A percentile compares a stretch with the other conserved stretches of the same genome.
phyloP scores from a whole-genome alignment of 176 grass and related monocot genomes.

The Phragmites australis region DNA sequence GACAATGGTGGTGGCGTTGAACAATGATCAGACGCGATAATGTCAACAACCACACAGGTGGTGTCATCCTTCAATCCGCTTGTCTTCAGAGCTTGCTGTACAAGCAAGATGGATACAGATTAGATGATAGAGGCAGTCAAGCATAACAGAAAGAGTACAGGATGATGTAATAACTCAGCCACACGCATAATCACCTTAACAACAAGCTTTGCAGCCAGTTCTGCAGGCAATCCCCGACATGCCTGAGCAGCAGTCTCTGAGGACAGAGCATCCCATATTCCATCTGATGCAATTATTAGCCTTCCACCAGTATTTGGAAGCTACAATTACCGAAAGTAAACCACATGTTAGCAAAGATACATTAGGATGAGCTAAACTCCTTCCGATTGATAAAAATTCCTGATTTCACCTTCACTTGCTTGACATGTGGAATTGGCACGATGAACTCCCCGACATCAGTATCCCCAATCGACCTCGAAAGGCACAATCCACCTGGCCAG shows the following conservation, averaged over 20 bases:
- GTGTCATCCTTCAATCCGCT: slow-evolving; percentile 98
- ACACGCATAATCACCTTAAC: slow-evolving; percentile 70
- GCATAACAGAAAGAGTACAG: not conserved
- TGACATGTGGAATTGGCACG: slow-evolving; percentile 91
- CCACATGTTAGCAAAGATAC: slow-evolving; percentile 19
- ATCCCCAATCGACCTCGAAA: slow-evolving; percentile 96
- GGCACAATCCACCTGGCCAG: slow-evolving; percentile 97
- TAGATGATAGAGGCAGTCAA: slow-evolving; percentile 16
- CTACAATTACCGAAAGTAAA: slow-evolving; percentile 50
- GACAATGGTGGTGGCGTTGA: slow-evolving; percentile 58
- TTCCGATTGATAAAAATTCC: slow-evolving; percentile 16
- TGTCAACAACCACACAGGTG: slow-evolving; percentile 93
- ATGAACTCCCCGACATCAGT: slow-evolving; percentile 97
- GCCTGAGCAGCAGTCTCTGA: slow-evolving; percentile 75
- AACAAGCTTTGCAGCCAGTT: slow-evolving; percentile 86
- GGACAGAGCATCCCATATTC: slow-evolving; percentile 89
- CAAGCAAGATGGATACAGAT: slow-evolving; percentile 30
- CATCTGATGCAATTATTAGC: slow-evolving; percentile 97
- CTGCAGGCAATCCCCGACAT: slow-evolving; percentile 75
- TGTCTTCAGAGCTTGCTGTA: slow-evolving; percentile 89
- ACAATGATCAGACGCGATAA: slow-evolving; percentile 69
- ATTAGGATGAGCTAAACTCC: slow-evolving; percentile 34
- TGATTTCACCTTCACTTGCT: slow-evolving; percentile 92
- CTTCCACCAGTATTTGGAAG: slow-evolving; percentile 86
- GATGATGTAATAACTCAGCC: not conserved